phyloP scores from a whole-genome alignment of 2,329 filamentous ascomycete genomes.

The Fusarium armeniacum region DNA sequence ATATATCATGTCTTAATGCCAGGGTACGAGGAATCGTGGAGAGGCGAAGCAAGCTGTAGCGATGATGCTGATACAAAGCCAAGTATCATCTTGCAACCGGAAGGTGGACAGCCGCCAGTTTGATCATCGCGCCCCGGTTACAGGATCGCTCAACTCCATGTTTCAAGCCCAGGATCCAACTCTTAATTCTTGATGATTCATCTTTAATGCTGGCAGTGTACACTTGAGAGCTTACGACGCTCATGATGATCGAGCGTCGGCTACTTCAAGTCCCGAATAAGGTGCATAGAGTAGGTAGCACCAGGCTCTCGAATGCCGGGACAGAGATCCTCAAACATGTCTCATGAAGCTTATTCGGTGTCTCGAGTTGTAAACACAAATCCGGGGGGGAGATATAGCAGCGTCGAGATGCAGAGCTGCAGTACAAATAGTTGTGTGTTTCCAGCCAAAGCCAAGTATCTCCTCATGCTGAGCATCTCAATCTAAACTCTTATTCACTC shows the following conservation, averaged over 20 bases:
- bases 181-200: constrained; percentile 18
- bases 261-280: constrained; percentile 14
- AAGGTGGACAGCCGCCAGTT: constrained; percentile 34
- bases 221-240: neutral
- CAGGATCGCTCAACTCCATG: constrained; percentile 18
- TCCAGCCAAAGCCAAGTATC: constrained; percentile 3
- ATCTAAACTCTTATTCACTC: constrained; percentile 10
- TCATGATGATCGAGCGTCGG: neutral
- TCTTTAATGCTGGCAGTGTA: neutral
- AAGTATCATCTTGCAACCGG: constrained; percentile 41
- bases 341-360: constrained; percentile 26
- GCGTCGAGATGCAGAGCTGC: neutral
- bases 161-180: constrained; percentile 28
- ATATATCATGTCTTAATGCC: neutral
- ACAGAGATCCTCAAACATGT: constrained; percentile 24
- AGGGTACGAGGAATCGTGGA: neutral
- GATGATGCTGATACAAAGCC: constrained; percentile 28
- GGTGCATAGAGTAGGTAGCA: neutral
- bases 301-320: neutral
- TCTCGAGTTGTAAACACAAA: constrained; percentile 29
- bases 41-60: constrained; percentile 1
- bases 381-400: neutral
- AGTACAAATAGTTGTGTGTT: constrained; percentile 32
- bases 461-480: constrained; percentile 22
- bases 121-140: constrained; percentile 40